phyloP scores from a whole-genome alignment of 2,329 filamentous ascomycete genomes.

The Nannizzia gypsea region DNA sequence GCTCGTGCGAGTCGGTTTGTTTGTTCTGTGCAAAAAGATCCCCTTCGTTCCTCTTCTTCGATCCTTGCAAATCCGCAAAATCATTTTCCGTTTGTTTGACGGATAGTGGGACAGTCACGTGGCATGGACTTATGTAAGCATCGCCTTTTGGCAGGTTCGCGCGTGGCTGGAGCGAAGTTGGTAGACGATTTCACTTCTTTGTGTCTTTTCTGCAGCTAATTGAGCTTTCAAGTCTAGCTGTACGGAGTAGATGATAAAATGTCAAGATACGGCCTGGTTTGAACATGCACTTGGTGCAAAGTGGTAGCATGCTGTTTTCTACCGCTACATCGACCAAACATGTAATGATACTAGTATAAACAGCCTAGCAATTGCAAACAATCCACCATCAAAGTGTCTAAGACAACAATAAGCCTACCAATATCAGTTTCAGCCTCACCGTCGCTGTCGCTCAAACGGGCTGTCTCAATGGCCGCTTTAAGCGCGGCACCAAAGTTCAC shows the following conservation, averaged over 20 bases:
- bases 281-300: no score
- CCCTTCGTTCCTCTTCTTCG: background rate
- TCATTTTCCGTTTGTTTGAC: background rate
- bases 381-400: no score
- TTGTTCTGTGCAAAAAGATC: background rate
- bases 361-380: no score
- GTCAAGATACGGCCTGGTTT: no score
- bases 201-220: no score
- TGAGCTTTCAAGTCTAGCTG: no score
- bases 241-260: no score
- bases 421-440: background rate
- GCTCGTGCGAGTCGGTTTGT: background rate
- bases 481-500: background rate
- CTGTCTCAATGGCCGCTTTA: background rate
- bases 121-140: background rate
- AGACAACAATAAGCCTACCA: no score
- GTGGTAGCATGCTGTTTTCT: no score
- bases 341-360: no score
- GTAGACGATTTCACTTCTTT: background rate
- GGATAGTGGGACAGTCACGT: constrained; percentile 4
- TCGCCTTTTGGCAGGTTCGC: background rate
- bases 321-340: no score
- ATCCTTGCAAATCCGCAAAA: constrained; percentile 1
- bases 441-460: background rate
- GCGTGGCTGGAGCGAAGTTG: background rate